phyloP scores from a whole-genome alignment of 495 filamentous ascomycete genomes.

The Cenococcum geophilum region DNA sequence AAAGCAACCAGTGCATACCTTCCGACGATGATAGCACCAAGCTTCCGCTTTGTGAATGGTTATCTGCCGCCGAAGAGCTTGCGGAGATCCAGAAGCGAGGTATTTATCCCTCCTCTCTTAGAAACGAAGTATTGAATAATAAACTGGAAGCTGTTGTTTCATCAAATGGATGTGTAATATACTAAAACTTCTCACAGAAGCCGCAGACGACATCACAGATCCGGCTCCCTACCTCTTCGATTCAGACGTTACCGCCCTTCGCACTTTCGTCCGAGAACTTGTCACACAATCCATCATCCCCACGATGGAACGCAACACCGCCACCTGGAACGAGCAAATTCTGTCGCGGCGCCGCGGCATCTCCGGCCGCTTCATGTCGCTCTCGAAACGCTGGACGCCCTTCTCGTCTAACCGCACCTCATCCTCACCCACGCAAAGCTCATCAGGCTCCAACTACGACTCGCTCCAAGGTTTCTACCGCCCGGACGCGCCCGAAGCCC shows the following conservation, averaged over 20 bases:
- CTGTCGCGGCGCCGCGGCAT: slow-evolving; percentile 83
- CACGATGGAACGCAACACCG: slow-evolving; percentile 85
- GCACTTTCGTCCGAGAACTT: slow-evolving; percentile 84
- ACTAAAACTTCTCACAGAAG: slow-evolving; percentile 25
- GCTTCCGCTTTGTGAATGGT: slow-evolving; percentile 77
- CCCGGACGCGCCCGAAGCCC: slow-evolving; percentile 77
- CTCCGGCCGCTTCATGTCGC: slow-evolving; percentile 81
- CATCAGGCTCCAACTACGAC: slow-evolving; percentile 64
- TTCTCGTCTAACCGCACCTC: slow-evolving; percentile 57
- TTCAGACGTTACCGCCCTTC: slow-evolving; percentile 80
- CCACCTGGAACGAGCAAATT: slow-evolving; percentile 95
- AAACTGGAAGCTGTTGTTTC: background rate
- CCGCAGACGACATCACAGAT: slow-evolving; percentile 57
- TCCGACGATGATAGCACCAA: slow-evolving; percentile 88
- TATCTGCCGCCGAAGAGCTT: slow-evolving; percentile 79
- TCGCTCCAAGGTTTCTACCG: slow-evolving; percentile 66
- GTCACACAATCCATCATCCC: slow-evolving; percentile 87
- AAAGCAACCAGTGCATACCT: slow-evolving; percentile 76
- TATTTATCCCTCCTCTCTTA: slow-evolving; percentile 34
- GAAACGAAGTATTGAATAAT: background rate
- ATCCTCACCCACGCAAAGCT: slow-evolving; percentile 44
- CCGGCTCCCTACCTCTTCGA: slow-evolving; percentile 78
- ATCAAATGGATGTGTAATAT: background rate
- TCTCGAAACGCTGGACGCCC: slow-evolving; percentile 77
- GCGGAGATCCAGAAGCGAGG: slow-evolving; percentile 59